A percentile compares a stretch with the other conserved stretches of the same genome.
phyloP scores from a whole-genome alignment of 495 filamentous ascomycete genomes.

The Corynascus novoguineensis region DNA sequence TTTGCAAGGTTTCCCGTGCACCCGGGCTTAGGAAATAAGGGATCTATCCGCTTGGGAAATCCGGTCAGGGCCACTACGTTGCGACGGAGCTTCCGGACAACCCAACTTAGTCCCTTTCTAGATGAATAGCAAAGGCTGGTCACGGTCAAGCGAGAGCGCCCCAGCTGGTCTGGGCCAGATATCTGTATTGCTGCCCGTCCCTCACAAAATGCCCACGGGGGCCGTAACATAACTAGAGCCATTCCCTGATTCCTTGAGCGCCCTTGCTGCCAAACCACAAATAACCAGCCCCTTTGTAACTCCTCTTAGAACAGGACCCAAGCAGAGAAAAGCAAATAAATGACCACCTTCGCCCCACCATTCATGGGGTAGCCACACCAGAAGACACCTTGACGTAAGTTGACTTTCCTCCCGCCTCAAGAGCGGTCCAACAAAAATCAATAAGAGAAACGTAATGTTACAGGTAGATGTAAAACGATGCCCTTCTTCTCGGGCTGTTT shows the following conservation, averaged over 20 bases:
- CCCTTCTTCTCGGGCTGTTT: neutral
- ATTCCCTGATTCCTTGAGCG: neutral
- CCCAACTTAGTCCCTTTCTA: no score
- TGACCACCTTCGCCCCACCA: neutral
- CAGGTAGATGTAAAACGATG: neutral
- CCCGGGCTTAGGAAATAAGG: no score
- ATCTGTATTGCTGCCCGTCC: neutral
- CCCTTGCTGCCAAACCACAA: neutral
- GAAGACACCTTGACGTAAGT: neutral
- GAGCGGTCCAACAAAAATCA: neutral
- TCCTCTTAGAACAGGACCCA: slow-evolving; percentile 1
- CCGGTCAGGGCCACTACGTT: no score
- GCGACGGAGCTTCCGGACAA: no score
- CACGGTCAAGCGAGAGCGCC: no score
- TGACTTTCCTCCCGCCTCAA: neutral
- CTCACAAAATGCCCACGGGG: neutral
- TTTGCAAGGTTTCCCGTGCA: no score
- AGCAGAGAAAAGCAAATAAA: neutral
- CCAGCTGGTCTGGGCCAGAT: neutral
- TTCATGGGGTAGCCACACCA: neutral
- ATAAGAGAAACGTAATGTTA: neutral
- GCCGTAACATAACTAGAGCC: neutral
- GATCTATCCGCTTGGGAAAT: no score
- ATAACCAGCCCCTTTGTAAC: neutral
- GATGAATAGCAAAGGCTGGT: no score